phyloP scores from a whole-genome alignment of 192 early-diverging fungal genomes.

The Coemansia sp. region DNA sequence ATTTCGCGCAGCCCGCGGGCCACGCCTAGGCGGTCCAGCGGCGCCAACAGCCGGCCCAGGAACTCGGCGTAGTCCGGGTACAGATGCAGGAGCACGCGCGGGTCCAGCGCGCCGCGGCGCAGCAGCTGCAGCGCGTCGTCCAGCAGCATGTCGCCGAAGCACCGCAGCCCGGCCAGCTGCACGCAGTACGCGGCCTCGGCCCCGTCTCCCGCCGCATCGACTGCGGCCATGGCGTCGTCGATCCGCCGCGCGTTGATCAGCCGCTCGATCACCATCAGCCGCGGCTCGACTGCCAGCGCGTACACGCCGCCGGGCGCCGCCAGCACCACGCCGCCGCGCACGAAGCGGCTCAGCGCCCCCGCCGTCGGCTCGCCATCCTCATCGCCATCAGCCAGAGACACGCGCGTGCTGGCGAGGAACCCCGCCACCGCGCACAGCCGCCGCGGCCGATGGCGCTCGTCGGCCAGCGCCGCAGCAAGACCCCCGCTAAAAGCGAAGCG shows the following conservation, averaged over 20 bases:
- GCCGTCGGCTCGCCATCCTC: background rate
- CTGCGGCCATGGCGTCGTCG: constrained; percentile 26
- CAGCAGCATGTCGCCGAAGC: constrained; percentile 21
- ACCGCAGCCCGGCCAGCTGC: constrained; percentile 32
- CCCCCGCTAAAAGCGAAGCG: constrained; percentile 11
- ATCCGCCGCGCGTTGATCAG: constrained; percentile 21
- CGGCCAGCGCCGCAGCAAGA: background rate
- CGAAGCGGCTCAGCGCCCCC: constrained; percentile 18
- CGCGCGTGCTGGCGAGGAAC: background rate
- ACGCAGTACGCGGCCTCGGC: constrained; percentile 30
- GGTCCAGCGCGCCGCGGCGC: constrained; percentile 28
- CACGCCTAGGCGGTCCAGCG: constrained; percentile 35
- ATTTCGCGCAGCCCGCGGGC: constrained; percentile 15
- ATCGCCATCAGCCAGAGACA: constrained; percentile 15
- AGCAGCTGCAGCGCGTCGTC: constrained; percentile 44
- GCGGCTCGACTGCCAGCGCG: constrained; percentile 17
- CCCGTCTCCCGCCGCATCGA: constrained; percentile 16
- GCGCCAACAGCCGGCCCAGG: constrained; percentile 26
- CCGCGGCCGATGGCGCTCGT: constrained; percentile 7
- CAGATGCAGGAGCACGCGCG: constrained; percentile 36
- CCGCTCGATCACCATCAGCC: constrained; percentile 11
- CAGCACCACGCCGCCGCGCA: background rate
- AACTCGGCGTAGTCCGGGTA: constrained; percentile 24
- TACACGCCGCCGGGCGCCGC: constrained; percentile 19
- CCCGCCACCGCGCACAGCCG: constrained; percentile 12